Conservation (phyloP, 2,329 filamentous ascomycete genomes). For the Colletotrichum magnum region DNA sequence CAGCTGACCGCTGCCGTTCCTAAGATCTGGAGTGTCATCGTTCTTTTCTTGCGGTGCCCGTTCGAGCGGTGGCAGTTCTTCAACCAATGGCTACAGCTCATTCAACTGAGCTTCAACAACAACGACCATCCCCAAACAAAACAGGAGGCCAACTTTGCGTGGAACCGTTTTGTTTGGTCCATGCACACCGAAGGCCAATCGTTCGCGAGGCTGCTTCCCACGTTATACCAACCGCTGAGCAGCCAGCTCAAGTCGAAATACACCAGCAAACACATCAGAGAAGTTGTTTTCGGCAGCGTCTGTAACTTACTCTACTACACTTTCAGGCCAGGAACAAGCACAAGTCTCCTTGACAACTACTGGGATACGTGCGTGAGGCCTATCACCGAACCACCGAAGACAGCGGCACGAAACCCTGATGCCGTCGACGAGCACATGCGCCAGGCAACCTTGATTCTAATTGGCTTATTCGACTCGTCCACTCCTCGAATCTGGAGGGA, state of each 20-base stretch:
- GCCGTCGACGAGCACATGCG: conserved; percentile 65
- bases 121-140: conserved; percentile 76
- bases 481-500: conserved; percentile 78
- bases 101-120: conserved; percentile 88
- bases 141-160: conserved; percentile 84
- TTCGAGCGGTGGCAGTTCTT: conserved; percentile 81
- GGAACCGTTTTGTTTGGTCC: conserved; percentile 86
- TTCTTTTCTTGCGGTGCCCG: conserved; percentile 80
- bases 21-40: conserved; percentile 88
- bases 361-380: conserved; percentile 83
- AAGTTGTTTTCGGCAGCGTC: conserved; percentile 76
- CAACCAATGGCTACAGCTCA: conserved; percentile 80
- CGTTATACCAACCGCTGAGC: conserved; percentile 76
- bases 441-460: conserved; percentile 78
- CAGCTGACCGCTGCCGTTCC: conserved; percentile 73
- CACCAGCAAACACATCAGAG: conserved; percentile 70
- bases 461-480: conserved; percentile 75
- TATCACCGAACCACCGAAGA: conserved; percentile 60
- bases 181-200: conserved; percentile 74
- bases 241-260: conserved; percentile 78
- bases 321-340: conserved; percentile 78
- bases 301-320: conserved; percentile 88
- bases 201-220: conserved; percentile 66
- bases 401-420: conserved; percentile 51
- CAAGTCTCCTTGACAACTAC: conserved; percentile 77